phyloP scores from a whole-genome alignment of 495 filamentous ascomycete species.

The Penicillium subrubescens region DNA sequence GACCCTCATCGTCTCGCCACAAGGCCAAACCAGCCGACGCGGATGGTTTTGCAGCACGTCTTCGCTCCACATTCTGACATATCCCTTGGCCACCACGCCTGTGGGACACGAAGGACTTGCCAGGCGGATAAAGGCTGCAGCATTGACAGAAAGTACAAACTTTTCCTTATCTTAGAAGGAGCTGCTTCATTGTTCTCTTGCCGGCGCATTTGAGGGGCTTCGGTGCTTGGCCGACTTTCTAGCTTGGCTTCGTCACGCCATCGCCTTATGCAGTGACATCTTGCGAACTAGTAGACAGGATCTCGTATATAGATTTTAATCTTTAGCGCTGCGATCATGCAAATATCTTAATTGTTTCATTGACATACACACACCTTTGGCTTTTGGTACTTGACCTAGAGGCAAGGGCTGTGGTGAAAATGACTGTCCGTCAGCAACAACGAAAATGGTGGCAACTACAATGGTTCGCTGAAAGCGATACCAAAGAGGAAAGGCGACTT shows the following conservation, averaged over 20 bases:
- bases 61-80: constrained; percentile 29
- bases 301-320: background rate
- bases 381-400: background rate
- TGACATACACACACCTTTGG: background rate
- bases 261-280: constrained; percentile 20
- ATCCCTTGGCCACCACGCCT: constrained; percentile 10
- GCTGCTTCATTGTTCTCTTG: background rate
- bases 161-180: background rate
- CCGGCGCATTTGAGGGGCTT: background rate
- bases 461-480: constrained; percentile 47
- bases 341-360: background rate
- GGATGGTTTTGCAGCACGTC: constrained; percentile 12
- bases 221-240: constrained; percentile 2
- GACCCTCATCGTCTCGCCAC: background rate
- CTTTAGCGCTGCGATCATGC: background rate
- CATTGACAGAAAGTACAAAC: background rate
- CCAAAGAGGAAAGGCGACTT: constrained; percentile 41
- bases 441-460: constrained; percentile 43
- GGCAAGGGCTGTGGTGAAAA: background rate
- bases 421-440: constrained; percentile 25
- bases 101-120: background rate
- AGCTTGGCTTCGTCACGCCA: constrained; percentile 21
- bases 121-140: background rate
- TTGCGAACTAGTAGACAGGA: constrained; percentile 10
- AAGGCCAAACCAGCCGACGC: background rate